Percentiles rank a stretch among this genome's conserved stretches.
Conservation (phyloP, 768 basidiomycete species). For the Auriscalpium vulgare region DNA sequence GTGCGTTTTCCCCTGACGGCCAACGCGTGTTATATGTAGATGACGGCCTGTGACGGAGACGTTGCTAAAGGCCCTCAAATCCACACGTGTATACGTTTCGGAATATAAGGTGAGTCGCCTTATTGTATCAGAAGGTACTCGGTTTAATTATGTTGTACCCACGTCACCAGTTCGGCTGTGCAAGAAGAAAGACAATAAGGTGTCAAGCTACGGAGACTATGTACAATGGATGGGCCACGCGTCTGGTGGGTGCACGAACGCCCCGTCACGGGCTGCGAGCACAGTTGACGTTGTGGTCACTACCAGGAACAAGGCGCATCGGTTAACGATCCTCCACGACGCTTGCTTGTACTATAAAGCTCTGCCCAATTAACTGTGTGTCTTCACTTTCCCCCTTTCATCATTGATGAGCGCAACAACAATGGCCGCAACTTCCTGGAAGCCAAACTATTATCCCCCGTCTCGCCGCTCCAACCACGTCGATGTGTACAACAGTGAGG, state of each 20-base stretch:
- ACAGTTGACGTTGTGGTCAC: background rate
- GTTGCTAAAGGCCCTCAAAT: no score
- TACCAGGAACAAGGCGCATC: background rate
- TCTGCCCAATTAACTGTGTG: background rate
- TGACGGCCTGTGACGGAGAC: no score
- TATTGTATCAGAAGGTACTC: no score
- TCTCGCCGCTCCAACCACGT: constrained; percentile 60
- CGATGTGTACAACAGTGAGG: constrained; percentile 61
- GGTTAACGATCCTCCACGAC: background rate
- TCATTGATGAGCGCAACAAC: background rate
- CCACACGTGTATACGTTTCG: no score
- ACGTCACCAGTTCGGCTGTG: no score
- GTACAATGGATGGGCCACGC: no score
- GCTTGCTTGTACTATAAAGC: background rate
- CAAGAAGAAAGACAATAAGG: no score
- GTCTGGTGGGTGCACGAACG: background rate
- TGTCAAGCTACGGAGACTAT: no score
- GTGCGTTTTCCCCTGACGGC: no score
- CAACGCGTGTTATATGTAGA: no score
- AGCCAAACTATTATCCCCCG: constrained; percentile 49
- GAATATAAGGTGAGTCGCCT: no score
- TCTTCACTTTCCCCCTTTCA: background rate
- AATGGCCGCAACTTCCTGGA: constrained; percentile 38
- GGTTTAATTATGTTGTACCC: no score
- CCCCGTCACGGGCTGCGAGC: background rate